Evolutionary conservation across 805 yeast species (phyloP), one percentile per base, ranked within the genome.

Genomic region (Brettanomyces anomalus): DNA sequence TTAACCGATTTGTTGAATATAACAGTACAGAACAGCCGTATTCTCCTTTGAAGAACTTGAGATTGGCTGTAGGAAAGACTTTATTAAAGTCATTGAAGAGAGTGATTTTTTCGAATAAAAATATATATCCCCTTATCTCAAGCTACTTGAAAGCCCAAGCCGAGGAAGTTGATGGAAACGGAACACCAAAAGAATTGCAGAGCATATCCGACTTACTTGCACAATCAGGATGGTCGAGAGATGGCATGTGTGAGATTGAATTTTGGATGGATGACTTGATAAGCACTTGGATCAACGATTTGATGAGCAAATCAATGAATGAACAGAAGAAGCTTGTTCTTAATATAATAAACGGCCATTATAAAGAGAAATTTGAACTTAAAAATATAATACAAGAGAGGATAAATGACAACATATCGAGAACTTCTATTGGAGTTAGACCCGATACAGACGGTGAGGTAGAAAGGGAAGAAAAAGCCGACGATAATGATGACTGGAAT

Each of bases 201-300:
- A 17, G 40, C 3, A 46, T 61, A 10, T 55, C 60, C 4, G 45
- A 33, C 3, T 34, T 52, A n/a, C 28, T 61, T 13, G 46, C 60
- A 4, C 49, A 51, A 35, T 39, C 46, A 2, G 55, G 57, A 3
- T 60, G 64, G 61, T 52, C 62, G 1, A 44, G 53, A 14, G 62
- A 58, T 46, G 59, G 56, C 1, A 45, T 52, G 4, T 57, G 60
- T 34, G 65, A 61, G 38, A 42, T 61, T 13, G 64, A 60, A 42
- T 60, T 59, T 40, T 61, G 65, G 65, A 52, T 56, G 8, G 63
- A 58, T 33, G 64, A 60, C 42, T 43, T 58, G 7, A 44, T 50
- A 2, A 56, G 39, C 20, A 56, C 57, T 18, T 61, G 64, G 64
- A 46, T 58, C 2, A 47, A 47, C 21, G 54, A 47, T 21, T 43